Conservation (phyloP, 495 filamentous ascomycete genomes). For the Daldinia concentrica region DNA sequence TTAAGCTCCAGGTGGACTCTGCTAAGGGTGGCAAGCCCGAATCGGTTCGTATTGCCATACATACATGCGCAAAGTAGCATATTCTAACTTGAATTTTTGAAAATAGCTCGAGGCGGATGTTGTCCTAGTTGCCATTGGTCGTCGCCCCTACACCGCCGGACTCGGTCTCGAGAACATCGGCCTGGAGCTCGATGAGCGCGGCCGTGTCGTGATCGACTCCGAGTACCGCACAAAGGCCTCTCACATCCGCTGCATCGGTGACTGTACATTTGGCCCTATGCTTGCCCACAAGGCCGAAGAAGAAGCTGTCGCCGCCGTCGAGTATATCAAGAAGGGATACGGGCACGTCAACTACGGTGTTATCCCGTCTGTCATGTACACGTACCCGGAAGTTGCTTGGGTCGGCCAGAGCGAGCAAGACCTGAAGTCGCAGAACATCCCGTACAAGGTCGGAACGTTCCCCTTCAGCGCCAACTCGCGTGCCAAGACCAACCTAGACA, state of each 20-base stretch:
- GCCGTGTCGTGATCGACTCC: constrained; percentile 94
- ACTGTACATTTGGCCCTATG: constrained; percentile 98
- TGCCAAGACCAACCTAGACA: constrained; percentile 98
- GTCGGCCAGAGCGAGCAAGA: constrained; percentile 98
- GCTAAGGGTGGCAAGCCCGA: constrained; percentile 97
- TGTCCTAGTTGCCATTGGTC: constrained; percentile 95
- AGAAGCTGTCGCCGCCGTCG: constrained; percentile 91
- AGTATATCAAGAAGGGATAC: constrained; percentile 96
- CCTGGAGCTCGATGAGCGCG: constrained; percentile 90
- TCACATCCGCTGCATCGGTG: constrained; percentile 96
- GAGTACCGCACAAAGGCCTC: constrained; percentile 97
- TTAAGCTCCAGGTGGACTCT: constrained; percentile 86
- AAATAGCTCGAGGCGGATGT: constrained; percentile 89
- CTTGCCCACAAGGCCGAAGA: constrained; percentile 99
- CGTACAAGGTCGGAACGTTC: constrained; percentile 92
- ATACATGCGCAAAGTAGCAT: not conserved
- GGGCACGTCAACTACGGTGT: constrained; percentile 99
- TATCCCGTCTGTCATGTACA: constrained; percentile 99
- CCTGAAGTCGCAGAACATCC: constrained; percentile 85
- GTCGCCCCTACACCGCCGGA: constrained; percentile 90
- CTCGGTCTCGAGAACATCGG: constrained; percentile 94
- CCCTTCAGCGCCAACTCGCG: constrained; percentile 97
- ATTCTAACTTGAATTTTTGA: constrained; percentile 20
- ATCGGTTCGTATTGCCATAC: constrained; percentile 64
- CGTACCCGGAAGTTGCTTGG: constrained; percentile 97